Base-by-base conservation (phyloP, 192 early-diverging fungal genomes). In the Umbelopsis isabellina region DNA sequence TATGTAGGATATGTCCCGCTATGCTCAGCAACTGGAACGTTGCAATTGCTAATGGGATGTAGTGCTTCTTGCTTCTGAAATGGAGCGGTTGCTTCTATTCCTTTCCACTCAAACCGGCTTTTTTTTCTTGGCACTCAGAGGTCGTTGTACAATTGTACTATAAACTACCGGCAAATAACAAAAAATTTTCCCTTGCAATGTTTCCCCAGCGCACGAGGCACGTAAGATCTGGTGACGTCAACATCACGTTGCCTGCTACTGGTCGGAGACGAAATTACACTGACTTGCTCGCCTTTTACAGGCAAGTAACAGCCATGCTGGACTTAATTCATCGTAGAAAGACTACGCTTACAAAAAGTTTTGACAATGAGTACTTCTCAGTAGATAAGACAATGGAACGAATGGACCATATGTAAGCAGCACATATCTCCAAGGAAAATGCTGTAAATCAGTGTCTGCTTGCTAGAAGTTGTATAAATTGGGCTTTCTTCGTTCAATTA, bases 111-210 rank as follows among this genome's bases (percentile, higher is more conserved):
- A 61, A 61, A 61, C 51, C 55, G 55, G 55, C 55, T 61, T 61
- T 61, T 61, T 55, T 61, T 61, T 61, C 55, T 61, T 61, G 55
- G 55, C 55, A 61, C 55, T 61, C 55, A 61, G 55, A 61, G 55
- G 30, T 61, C 55, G 55, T 35, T 61, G 55, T 61, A 61, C 55
- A 61, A 61, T 61, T 61, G 55, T 61, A 61, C 55, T 61, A 61
- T 61, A 61, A 61, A 61, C 55, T 35, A 27, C 30, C 7, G 27
- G 11, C 55, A 35, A 61, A 61, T 25, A 61, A 25, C 33, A 30
- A 61, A 61, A 61, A 61, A 61, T 61, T 61, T 61, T 61, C 55
- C 55, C 30, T 35, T 61, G 37, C 37, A 4, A 41, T 41, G 25
- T 30, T 30, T 25, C 55, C 30, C 25, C 37, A 61, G 10, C 55